Percentiles rank a stretch among this genome's conserved stretches.
These are phyloP conservation scores for Hypoxylon subgilvum DNA, from an alignment of 495 filamentous ascomycete genomes.

Conservation along the genomic window DNA sequence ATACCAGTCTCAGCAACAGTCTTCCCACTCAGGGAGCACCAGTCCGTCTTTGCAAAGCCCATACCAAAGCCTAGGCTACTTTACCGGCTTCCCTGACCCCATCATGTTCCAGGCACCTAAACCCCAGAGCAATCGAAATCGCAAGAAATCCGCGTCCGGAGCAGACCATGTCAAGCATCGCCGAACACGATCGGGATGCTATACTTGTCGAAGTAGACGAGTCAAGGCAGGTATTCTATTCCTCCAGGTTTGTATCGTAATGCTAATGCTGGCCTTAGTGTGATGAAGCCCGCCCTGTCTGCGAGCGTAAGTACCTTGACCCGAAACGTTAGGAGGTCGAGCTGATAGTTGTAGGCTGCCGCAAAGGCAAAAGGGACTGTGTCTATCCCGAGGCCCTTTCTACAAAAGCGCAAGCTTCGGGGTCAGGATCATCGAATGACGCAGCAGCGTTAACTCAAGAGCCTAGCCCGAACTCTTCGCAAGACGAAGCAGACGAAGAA, in stretches of 20 bases:
- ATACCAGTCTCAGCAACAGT: slow-evolving; percentile 44
- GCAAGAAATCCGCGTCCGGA: slow-evolving; percentile 63
- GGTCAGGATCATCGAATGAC: slow-evolving; percentile 52
- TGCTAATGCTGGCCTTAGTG: slow-evolving; percentile 59
- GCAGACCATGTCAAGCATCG: slow-evolving; percentile 89
- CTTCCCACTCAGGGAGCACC: slow-evolving; percentile 37
- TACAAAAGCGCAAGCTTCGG: slow-evolving; percentile 51
- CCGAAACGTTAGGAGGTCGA: not conserved
- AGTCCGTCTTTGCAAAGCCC: slow-evolving; percentile 44
- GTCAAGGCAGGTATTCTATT: slow-evolving; percentile 72
- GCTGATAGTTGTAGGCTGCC: slow-evolving; percentile 64
- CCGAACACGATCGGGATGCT: slow-evolving; percentile 91
- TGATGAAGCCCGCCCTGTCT: slow-evolving; percentile 83
- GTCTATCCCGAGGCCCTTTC: slow-evolving; percentile 75
- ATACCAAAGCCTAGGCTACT: slow-evolving; percentile 54
- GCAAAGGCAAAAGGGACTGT: slow-evolving; percentile 84
- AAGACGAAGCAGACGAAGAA: slow-evolving; percentile 60
- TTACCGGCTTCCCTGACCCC: slow-evolving; percentile 53
- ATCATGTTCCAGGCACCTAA: slow-evolving; percentile 59
- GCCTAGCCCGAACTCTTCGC: slow-evolving; percentile 57
- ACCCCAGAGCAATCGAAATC: slow-evolving; percentile 53
- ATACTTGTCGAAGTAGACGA: slow-evolving; percentile 85
- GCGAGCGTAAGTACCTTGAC: slow-evolving; percentile 68
- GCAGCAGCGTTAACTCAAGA: slow-evolving; percentile 58
- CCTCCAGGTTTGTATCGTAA: not conserved